phyloP scores from a whole-genome alignment of 139 green algal species.

The Chloropicon primus region DNA sequence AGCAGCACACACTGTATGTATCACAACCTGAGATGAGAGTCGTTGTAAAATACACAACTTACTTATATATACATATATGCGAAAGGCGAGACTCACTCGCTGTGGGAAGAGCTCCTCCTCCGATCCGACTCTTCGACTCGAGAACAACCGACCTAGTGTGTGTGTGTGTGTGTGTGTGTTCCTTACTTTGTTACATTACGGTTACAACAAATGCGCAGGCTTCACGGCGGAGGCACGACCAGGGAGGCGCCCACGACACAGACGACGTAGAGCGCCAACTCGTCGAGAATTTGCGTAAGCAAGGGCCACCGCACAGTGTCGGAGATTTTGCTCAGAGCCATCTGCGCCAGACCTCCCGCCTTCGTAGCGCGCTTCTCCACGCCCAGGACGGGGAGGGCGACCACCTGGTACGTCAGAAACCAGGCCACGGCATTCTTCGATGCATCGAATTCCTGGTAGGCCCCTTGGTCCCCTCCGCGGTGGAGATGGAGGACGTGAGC shows the following conservation, averaged over 20 bases:
- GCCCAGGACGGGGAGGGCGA: not conserved
- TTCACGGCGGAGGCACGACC: not conserved
- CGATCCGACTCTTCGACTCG: too few relatives aligned
- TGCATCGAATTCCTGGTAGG: not conserved
- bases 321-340: not conserved
- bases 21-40: too few relatives aligned
- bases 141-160: too few relatives aligned
- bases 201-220: too few relatives aligned
- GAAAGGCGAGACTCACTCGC: too few relatives aligned
- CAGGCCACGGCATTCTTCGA: not conserved
- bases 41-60: too few relatives aligned
- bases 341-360: not conserved
- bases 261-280: not conserved
- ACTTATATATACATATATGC: too few relatives aligned
- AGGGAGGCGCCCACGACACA: not conserved
- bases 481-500: not conserved
- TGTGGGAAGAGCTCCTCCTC: too few relatives aligned
- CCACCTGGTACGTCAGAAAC: not conserved
- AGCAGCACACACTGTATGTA: too few relatives aligned
- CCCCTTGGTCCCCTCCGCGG: not conserved
- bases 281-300: not conserved
- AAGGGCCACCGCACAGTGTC: not conserved
- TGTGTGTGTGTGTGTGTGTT: too few relatives aligned
- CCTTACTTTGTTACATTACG: too few relatives aligned
- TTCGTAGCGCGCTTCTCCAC: not conserved